A percentile compares a stretch with the other conserved stretches of the same genome.
These are phyloP conservation scores for Aspergillus sp. DNA, from an alignment of 2,329 filamentous ascomycete species.

Conservation along the genomic window DNA sequence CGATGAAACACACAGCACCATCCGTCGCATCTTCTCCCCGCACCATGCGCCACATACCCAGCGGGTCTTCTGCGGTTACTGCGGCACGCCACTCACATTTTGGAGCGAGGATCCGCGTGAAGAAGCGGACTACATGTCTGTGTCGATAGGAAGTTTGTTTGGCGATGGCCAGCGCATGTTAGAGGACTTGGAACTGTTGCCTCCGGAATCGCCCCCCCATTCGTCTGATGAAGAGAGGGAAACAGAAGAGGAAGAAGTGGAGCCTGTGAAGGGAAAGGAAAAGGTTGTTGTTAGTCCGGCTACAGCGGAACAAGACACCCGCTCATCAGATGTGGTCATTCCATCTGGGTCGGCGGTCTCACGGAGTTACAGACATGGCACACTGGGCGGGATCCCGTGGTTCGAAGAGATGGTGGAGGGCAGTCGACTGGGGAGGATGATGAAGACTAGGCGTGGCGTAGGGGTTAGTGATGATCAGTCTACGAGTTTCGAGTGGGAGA, in stretches of 20 bases:
- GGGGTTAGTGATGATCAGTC: constrained; percentile 64
- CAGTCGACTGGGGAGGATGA: constrained; percentile 69
- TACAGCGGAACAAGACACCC: constrained; percentile 4
- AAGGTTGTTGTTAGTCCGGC: constrained; percentile 14
- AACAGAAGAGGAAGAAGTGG: constrained; percentile 30
- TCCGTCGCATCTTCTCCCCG: constrained; percentile 68
- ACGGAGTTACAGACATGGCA: constrained; percentile 41
- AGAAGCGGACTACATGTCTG: constrained; percentile 76
- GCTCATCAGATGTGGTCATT: constrained; percentile 25
- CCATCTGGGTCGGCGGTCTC: constrained; percentile 30
- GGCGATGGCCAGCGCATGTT: constrained; percentile 71
- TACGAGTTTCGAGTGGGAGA: constrained; percentile 76
- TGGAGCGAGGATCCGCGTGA: constrained; percentile 74
- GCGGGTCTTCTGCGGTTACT: constrained; percentile 87
- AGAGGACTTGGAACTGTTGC: constrained; percentile 74
- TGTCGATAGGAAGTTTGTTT: constrained; percentile 76
- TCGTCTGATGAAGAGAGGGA: constrained; percentile 17
- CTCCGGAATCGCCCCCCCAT: constrained; percentile 30
- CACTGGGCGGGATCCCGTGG: constrained; percentile 70
- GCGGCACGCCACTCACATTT: constrained; percentile 79
- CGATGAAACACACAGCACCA: constrained; percentile 70
- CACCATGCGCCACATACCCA: constrained; percentile 60
- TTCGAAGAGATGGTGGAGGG: constrained; percentile 80
- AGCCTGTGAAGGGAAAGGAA: constrained; percentile 13
- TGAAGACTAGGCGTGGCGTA: constrained; percentile 59